A percentile compares a stretch with the other conserved stretches of the same genome.
Conservation (phyloP, 768 basidiomycete genomes). For the Naganishia friedmannii region DNA sequence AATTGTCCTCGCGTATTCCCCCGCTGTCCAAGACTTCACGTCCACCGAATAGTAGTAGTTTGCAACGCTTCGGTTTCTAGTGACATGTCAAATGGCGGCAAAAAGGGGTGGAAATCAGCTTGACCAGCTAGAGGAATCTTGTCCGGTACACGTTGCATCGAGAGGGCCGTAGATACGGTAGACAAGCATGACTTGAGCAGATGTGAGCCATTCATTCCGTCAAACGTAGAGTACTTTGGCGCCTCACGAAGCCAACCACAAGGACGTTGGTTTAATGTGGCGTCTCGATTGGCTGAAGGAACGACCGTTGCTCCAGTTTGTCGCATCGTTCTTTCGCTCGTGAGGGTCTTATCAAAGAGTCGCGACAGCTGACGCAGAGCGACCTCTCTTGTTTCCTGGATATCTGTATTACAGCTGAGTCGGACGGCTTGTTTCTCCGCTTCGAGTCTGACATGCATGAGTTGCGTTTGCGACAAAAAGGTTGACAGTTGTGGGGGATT, state of each 20-base stretch:
- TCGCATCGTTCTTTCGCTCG: background rate
- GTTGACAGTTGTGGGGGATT: background rate
- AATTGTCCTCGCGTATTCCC: too few relatives aligned
- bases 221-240: too few relatives aligned
- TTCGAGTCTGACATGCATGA: background rate
- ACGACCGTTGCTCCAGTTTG: background rate
- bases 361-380: background rate
- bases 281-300: background rate
- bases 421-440: background rate
- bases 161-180: too few relatives aligned
- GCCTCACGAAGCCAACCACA: background rate
- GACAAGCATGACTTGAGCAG: too few relatives aligned
- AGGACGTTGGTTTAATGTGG: background rate
- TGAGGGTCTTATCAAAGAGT: background rate
- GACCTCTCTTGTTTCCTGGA: constrained; percentile 9
- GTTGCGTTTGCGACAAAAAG: background rate
- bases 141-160: too few relatives aligned
- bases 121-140: too few relatives aligned
- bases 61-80: too few relatives aligned
- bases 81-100: too few relatives aligned
- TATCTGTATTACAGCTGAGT: background rate
- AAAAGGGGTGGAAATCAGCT: too few relatives aligned
- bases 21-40: too few relatives aligned
- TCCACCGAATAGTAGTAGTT: too few relatives aligned
- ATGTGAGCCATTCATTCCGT: too few relatives aligned